Percentiles rank a stretch among this genome's conserved stretches.
phyloP scores from a whole-genome alignment of 2,329 filamentous ascomycete species.

The Trichoderma pleuroti region DNA sequence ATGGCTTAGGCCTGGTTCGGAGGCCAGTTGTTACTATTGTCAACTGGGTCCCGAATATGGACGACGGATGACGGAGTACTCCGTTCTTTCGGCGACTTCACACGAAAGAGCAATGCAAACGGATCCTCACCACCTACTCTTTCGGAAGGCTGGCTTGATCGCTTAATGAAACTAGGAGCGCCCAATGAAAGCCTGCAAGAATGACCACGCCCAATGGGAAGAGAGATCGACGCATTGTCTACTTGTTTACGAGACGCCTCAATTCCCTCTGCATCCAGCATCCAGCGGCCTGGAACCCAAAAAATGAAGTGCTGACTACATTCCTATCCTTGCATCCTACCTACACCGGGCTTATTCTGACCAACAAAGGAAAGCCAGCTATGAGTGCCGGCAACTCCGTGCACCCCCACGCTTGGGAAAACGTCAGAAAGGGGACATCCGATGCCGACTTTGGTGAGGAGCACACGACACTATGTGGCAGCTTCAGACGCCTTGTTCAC shows the following conservation, averaged over 20 bases:
- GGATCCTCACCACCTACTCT: constrained; percentile 9
- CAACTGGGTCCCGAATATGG: constrained; percentile 9
- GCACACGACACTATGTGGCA: constrained; percentile 17
- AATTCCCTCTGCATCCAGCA: neutral
- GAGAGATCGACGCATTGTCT: neutral
- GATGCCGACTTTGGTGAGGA: neutral
- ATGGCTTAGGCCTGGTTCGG: constrained; percentile 12
- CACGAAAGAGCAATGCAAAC: neutral
- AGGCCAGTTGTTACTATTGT: constrained; percentile 19
- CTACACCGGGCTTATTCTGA: neutral
- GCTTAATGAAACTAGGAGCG: constrained; percentile 9
- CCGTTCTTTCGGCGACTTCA: constrained; percentile 1
- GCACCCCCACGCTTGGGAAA: constrained; percentile 13
- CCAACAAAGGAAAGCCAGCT: neutral
- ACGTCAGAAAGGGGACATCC: constrained; percentile 3
- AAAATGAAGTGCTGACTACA: constrained; percentile 5
- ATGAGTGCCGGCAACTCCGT: constrained; percentile 20
- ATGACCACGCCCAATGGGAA: neutral
- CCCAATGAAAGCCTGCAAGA: neutral
- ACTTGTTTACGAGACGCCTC: neutral
- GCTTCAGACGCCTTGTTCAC: neutral
- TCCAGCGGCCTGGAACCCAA: neutral
- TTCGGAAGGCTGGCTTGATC: neutral
- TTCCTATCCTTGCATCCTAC: neutral
- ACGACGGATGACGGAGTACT: constrained; percentile 5